phyloP scores from a whole-genome alignment of 2,329 filamentous ascomycete genomes.

The Graphiopsis chlorocephala region DNA sequence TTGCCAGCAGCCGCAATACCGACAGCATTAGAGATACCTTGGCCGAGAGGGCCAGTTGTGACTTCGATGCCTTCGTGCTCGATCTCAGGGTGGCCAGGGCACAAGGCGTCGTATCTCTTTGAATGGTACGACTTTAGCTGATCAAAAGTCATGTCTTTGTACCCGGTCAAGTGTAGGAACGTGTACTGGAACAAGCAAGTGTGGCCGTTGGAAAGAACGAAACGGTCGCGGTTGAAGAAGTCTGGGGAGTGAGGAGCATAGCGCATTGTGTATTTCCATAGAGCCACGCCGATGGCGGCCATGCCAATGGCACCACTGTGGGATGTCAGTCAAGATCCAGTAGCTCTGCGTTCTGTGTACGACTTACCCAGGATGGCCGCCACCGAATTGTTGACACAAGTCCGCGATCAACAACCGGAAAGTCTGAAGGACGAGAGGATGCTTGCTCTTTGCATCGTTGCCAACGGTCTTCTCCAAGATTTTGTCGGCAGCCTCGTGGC shows the following conservation, averaged over 20 bases:
- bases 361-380: slow-evolving; percentile 60
- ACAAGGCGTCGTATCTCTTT: slow-evolving; percentile 39
- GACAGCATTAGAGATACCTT: slow-evolving; percentile 60
- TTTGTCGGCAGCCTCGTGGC: slow-evolving; percentile 4
- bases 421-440: slow-evolving; percentile 33
- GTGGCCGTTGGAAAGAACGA: slow-evolving; percentile 43
- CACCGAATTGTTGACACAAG: slow-evolving; percentile 66
- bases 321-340: neutral
- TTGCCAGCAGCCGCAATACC: slow-evolving; percentile 59
- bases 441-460: slow-evolving; percentile 11
- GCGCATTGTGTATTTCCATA: slow-evolving; percentile 45
- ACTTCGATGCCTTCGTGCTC: slow-evolving; percentile 58
- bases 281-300: slow-evolving; percentile 44
- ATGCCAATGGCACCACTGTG: slow-evolving; percentile 33
- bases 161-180: slow-evolving; percentile 54
- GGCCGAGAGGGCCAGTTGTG: slow-evolving; percentile 58
- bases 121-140: slow-evolving; percentile 57
- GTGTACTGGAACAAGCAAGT: slow-evolving; percentile 29
- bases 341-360: neutral
- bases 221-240: slow-evolving; percentile 46
- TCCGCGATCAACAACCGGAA: slow-evolving; percentile 66
- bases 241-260: slow-evolving; percentile 40
- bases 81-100: slow-evolving; percentile 57
- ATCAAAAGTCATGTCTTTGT: slow-evolving; percentile 55
- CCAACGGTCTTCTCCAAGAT: slow-evolving; percentile 1